phyloP scores from a whole-genome alignment of 495 filamentous ascomycete genomes.

The Daldinia caldariorum region DNA sequence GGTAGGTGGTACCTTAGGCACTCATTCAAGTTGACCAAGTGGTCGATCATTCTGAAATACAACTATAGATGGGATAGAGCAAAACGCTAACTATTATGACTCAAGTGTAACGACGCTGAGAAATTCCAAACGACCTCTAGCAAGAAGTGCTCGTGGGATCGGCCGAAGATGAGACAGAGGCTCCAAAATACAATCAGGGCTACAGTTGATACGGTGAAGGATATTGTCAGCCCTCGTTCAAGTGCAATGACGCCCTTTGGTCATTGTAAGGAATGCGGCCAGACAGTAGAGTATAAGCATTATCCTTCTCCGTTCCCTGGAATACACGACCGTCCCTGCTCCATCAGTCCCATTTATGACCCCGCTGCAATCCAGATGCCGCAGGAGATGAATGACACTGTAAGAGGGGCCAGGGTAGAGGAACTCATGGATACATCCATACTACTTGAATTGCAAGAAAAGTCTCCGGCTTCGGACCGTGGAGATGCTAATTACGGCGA shows the following conservation, averaged over 20 bases:
- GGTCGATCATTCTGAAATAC: not conserved
- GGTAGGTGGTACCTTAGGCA: no score
- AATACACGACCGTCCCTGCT: not conserved
- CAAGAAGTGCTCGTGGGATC: slow-evolving; percentile 27
- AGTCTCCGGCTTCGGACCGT: not conserved
- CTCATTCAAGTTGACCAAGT: not conserved
- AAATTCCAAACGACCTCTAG: slow-evolving; percentile 13
- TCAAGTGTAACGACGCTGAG: slow-evolving; percentile 10
- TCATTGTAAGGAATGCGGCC: not conserved
- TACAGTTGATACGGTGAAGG: slow-evolving; percentile 14
- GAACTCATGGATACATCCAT: not conserved
- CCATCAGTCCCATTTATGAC: not conserved
- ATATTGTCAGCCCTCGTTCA: not conserved
- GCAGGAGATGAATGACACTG: not conserved
- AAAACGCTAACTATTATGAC: not conserved
- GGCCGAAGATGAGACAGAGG: slow-evolving; percentile 18
- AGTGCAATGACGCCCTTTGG: not conserved
- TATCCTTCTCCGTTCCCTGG: not conserved
- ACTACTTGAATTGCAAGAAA: not conserved
- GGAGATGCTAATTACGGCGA: not conserved
- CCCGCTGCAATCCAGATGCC: not conserved
- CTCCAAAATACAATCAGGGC: slow-evolving; percentile 18
- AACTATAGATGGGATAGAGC: not conserved
- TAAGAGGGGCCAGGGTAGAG: not conserved
- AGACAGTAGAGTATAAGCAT: not conserved